phyloP scores from a whole-genome alignment of 495 filamentous ascomycete genomes.

The Xylaria cubensis region DNA sequence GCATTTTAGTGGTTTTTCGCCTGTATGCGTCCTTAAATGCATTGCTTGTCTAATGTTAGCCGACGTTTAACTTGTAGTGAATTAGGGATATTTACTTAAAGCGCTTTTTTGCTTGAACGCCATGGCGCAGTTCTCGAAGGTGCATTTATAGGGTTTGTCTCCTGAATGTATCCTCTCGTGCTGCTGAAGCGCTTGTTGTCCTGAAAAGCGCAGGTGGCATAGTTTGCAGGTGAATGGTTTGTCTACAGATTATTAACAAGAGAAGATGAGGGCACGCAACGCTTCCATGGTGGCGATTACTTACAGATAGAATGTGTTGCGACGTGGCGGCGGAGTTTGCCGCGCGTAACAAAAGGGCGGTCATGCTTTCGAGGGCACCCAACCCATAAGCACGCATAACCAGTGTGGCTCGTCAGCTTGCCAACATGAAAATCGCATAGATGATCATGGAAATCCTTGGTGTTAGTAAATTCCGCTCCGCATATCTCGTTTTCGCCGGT shows the following conservation, averaged over 20 bases:
- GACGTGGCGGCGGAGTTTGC: conserved; percentile 69
- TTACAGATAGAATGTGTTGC: conserved; percentile 68
- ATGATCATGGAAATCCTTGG: conserved; percentile 48
- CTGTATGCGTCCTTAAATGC: conserved; percentile 63
- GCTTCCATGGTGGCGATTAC: conserved; percentile 31
- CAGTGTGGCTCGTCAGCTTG: conserved; percentile 47
- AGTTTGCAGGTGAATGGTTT: conserved; percentile 62
- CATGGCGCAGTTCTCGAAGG: conserved; percentile 56
- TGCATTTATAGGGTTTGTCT: conserved; percentile 64
- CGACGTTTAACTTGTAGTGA: neutral
- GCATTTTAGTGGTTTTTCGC: conserved; percentile 57
- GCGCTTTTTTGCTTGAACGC: conserved; percentile 63
- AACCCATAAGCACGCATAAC: conserved; percentile 55
- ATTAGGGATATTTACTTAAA: conserved; percentile 50
- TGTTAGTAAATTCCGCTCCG: conserved; percentile 32
- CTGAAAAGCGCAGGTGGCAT: conserved; percentile 63
- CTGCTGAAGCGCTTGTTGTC: conserved; percentile 65
- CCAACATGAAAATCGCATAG: conserved; percentile 48
- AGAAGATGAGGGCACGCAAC: conserved; percentile 1
- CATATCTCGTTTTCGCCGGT: conserved; percentile 28
- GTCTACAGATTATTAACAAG: conserved; percentile 45
- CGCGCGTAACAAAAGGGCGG: conserved; percentile 51
- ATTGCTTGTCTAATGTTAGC: conserved; percentile 51
- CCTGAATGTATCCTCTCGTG: conserved; percentile 67
- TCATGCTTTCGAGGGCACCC: conserved; percentile 51